These are phyloP conservation scores for Teunomyces barrocoloradensis DNA, from an alignment of 805 yeast species.

Conservation along the genomic window DNA sequence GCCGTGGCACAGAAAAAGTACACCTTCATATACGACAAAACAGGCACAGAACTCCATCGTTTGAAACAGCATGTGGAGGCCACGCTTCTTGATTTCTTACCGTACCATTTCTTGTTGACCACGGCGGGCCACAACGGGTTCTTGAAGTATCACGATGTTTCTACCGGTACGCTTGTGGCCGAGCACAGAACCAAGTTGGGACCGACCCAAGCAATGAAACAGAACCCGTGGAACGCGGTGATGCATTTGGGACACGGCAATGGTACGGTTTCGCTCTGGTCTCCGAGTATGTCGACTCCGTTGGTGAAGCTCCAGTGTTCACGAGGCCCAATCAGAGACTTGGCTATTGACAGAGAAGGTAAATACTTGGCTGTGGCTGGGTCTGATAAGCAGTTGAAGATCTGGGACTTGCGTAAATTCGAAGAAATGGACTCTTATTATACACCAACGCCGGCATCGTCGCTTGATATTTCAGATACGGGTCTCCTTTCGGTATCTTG, in stretches of 20 bases:
- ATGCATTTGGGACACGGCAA: slow-evolving; percentile 91
- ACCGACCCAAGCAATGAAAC: slow-evolving; percentile 83
- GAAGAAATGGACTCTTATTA: slow-evolving; percentile 67
- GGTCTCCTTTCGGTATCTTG: slow-evolving; percentile 88
- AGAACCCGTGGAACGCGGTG: slow-evolving; percentile 94
- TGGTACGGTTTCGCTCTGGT: slow-evolving; percentile 92
- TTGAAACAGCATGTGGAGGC: slow-evolving; percentile 87
- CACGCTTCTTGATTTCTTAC: slow-evolving; percentile 79
- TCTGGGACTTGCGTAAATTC: slow-evolving; percentile 91
- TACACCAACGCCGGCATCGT: slow-evolving; percentile 82
- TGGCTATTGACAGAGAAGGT: slow-evolving; percentile 90
- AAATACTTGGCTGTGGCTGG: slow-evolving; percentile 92
- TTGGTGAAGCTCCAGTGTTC: slow-evolving; percentile 77
- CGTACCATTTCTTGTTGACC: slow-evolving; percentile 85
- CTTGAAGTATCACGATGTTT: slow-evolving; percentile 89
- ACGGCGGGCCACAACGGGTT: slow-evolving; percentile 89
- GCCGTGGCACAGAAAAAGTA: slow-evolving; percentile 97
- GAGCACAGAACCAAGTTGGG: slow-evolving; percentile 88
- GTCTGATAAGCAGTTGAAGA: slow-evolving; percentile 75
- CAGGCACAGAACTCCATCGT: slow-evolving; percentile 89
- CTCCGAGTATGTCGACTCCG: slow-evolving; percentile 85
- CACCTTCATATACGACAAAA: slow-evolving; percentile 85
- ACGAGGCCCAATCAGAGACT: slow-evolving; percentile 82
- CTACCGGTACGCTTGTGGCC: slow-evolving; percentile 83
- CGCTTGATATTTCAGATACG: slow-evolving; percentile 78